These are phyloP conservation scores for Trichophyton benhamiae DNA, from an alignment of 2,329 filamentous ascomycete species.

Conservation along the genomic window DNA sequence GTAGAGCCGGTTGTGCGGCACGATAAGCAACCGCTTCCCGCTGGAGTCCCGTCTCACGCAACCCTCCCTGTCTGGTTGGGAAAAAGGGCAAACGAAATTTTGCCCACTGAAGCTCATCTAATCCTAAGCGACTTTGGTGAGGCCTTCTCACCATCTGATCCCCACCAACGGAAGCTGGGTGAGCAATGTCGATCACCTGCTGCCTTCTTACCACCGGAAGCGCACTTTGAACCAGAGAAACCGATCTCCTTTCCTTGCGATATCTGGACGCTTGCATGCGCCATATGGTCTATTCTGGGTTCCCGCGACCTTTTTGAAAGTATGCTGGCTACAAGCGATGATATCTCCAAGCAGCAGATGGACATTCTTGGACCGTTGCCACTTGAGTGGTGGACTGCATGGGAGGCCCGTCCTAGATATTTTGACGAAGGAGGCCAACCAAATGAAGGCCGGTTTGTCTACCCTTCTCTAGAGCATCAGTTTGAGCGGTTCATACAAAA, in stretches of 20 bases:
- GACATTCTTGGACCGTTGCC: not conserved
- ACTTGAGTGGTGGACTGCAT: conserved; percentile 1
- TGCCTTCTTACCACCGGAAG: conserved; percentile 8
- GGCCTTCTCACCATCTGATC: conserved; percentile 9
- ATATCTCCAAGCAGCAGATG: conserved; percentile 1
- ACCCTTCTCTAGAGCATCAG: not conserved
- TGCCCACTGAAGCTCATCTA: conserved; percentile 9
- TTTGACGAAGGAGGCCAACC: not conserved
- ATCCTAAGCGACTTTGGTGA: conserved; percentile 14
- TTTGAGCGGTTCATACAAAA: not conserved
- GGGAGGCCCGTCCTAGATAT: not conserved
- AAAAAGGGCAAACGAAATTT: conserved; percentile 6
- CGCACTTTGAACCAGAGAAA: conserved; percentile 4
- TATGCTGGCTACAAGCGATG: not conserved
- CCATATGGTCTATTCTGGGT: conserved; percentile 23
- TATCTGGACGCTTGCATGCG: conserved; percentile 24
- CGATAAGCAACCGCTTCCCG: conserved; percentile 7
- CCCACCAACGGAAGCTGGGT: not conserved
- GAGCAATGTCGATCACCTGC: conserved; percentile 5
- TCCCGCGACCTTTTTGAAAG: conserved; percentile 14
- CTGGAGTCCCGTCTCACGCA: conserved; percentile 8
- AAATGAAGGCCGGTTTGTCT: not conserved
- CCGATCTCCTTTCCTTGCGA: conserved; percentile 7
- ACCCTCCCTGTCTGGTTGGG: conserved; percentile 8
- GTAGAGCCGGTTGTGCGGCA: conserved; percentile 9